Evolutionary conservation across 305 asterid genomes (phyloP), one percentile per base, ranked within the genome.

Genomic region (Nicotiana rustica): DNA sequence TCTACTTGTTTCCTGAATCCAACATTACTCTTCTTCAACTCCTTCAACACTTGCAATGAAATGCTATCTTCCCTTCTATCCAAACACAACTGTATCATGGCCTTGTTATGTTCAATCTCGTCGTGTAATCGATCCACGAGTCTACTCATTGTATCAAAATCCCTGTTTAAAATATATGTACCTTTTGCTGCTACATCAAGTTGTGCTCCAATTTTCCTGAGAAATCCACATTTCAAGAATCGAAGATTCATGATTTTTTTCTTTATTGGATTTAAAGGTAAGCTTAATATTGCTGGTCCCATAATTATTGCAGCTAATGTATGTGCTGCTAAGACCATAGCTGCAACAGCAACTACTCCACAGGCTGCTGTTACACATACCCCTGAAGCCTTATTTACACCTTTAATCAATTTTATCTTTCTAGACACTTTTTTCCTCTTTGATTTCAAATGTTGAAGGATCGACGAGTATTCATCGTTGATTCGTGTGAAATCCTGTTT

Each of bases 161-260:
- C 98, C 64, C 95, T 82, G 33, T 92, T 88, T 88, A 94, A 41
- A 1, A 94, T 91, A 13, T 93, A 94, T 0, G 97, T 90, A 0
- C 98, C 98, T 78, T 94, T 94, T 5, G 97, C 91, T 2, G 97
- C 98, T 56, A 88, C 92, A 52, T 94, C 98, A 29, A 94, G 92
- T 60, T 90, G 96, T 33, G 90, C 91, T 1, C 87, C 91, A 6
- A 78, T 56, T 69, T 68, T 86, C 14, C 84, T 86, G 60, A 90
- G 25, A 5, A 82, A 71, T 10, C 91, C 91, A 71, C 82, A 82
- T 78, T 84, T 89, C 70, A 88, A 5, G 13, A 89, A 60, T 9
- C 86, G 38, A 19, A 86, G 12, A 13, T 60, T 79, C 1, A 21
- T 35, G 15, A 86, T 12, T 67, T 88, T 92, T 10, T 70, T 44